Evolutionary conservation across 179 eudicot genomes (phyloP).

Genomic region (Silene noctiflora): DNA sequence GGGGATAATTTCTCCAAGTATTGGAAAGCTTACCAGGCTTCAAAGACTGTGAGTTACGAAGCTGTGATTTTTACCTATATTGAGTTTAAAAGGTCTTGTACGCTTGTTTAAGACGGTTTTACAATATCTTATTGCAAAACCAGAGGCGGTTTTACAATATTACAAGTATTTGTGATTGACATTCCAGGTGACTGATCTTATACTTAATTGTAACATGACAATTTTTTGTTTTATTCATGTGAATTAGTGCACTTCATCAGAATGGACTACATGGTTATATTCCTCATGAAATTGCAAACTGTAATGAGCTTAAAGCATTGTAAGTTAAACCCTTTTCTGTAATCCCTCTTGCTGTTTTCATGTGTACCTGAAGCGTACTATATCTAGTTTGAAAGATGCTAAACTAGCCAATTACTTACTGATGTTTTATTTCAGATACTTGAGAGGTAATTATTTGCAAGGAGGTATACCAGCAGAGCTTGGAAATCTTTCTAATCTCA

Average conservation of each 20-base stretch:
- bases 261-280: constrained; percentile 83
- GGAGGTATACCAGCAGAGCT: constrained; percentile 92
- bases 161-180: too few relatives aligned
- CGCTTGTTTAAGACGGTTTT: too few relatives aligned
- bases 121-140: too few relatives aligned
- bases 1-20: constrained; percentile 82
- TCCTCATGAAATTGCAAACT: constrained; percentile 74
- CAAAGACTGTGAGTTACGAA: constrained; percentile 75
- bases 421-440: constrained; percentile 46
- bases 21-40: constrained; percentile 70
- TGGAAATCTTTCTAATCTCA: constrained; percentile 75
- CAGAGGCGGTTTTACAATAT: too few relatives aligned
- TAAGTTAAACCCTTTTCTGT: constrained; percentile 37
- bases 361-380: neutral
- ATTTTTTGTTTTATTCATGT: constrained; percentile 7
- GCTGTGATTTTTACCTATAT: neutral
- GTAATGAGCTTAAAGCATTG: constrained; percentile 89
- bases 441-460: constrained; percentile 85
- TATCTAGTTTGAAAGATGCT: neutral
- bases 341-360: neutral
- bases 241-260: constrained; percentile 85
- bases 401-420: neutral
- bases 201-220: neutral
- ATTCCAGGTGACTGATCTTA: neutral
- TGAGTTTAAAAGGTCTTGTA: neutral